A percentile compares a stretch with the other conserved stretches of the same genome.
Evolutionary conservation across 257 asterid species (phyloP).

Genomic region (Gynochthodes officinalis): DNA sequence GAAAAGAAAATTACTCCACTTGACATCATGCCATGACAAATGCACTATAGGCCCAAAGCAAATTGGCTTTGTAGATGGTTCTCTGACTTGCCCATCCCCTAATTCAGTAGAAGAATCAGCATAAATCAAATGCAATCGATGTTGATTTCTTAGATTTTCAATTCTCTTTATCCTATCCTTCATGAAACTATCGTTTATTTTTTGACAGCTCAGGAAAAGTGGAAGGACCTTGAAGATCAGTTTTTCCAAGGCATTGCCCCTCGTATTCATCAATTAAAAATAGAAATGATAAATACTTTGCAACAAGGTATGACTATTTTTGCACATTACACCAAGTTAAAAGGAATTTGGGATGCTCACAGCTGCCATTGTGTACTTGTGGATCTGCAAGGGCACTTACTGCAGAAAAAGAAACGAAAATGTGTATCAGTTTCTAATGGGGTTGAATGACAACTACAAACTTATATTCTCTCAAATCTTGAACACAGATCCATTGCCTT

Average conservation of each 20-base stretch:
- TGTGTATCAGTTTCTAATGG: constrained; percentile 6
- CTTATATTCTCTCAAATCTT: constrained; percentile 8
- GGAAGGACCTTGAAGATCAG: constrained; percentile 8
- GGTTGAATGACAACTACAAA: constrained; percentile 3
- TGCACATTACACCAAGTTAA: constrained; percentile 1
- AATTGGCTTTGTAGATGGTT: constrained; percentile 3
- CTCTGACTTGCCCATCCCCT: neutral
- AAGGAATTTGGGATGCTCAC: constrained; percentile 1
- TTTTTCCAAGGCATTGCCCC: constrained; percentile 9
- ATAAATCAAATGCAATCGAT: neutral
- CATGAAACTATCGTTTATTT: constrained; percentile 5
- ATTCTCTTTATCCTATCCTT: neutral
- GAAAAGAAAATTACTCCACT: constrained; percentile 6
- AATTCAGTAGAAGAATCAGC: neutral
- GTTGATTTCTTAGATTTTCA: constrained; percentile 7
- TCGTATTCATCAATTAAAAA: neutral
- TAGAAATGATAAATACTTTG: neutral
- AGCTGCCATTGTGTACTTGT: neutral
- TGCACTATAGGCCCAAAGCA: constrained; percentile 1
- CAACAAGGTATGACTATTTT: neutral
- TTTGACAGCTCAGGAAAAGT: neutral
- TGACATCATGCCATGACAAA: neutral
- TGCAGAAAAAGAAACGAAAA: neutral
- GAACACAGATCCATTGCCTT: neutral
- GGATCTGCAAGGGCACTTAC: neutral